phyloP scores from a whole-genome alignment of 2,329 filamentous ascomycete species.

The Trichoderma pleuroti region DNA sequence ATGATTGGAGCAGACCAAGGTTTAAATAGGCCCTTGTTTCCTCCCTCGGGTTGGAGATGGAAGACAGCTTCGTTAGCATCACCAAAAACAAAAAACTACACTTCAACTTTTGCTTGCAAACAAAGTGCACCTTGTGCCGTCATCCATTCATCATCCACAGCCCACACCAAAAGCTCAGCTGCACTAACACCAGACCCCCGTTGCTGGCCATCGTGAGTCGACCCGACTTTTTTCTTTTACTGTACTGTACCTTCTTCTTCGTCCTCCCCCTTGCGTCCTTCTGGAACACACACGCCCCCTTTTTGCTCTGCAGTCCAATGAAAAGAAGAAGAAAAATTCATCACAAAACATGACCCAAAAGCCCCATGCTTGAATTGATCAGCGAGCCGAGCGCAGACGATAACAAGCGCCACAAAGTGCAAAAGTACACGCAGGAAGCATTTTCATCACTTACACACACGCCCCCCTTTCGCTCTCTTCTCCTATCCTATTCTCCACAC shows the following conservation, averaged over 20 bases:
- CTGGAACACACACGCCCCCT: not conserved
- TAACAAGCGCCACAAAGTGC: not conserved
- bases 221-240: not conserved
- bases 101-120: not conserved
- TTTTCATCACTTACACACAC: slow-evolving; percentile 5
- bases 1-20: not conserved
- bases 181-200: not conserved
- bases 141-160: slow-evolving; percentile 13
- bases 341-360: not conserved
- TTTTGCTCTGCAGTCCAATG: not conserved
- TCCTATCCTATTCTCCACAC: slow-evolving; percentile 1
- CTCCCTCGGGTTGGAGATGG: not conserved
- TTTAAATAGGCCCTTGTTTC: slow-evolving; percentile 11
- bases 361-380: slow-evolving; percentile 1
- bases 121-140: slow-evolving; percentile 3
- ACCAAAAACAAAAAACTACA: not conserved
- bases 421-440: not conserved
- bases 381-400: slow-evolving; percentile 13
- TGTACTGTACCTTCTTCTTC: not conserved
- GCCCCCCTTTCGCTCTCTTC: not conserved
- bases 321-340: not conserved
- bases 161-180: not conserved
- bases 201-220: slow-evolving; percentile 4
- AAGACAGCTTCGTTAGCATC: not conserved
- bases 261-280: not conserved